A percentile compares a stretch with the other conserved stretches of the same genome.
Evolutionary conservation across 176 grass and related monocot genomes (phyloP).

Genomic region (Triticum aestivum): IWGSC_CS_RefSeq_v2.1 NC_057800.1:731044177-731044676

Average conservation of each 20-base stretch:
- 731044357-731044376: constrained; percentile 54
- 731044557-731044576: no score
- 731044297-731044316: no score
- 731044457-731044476: constrained; percentile 44
- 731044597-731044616: neutral
- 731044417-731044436: constrained; percentile 50
- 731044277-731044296: no score
- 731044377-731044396: constrained; percentile 18
- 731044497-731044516: no score
- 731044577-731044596: neutral
- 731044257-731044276: no score
- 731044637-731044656: no score
- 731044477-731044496: neutral
- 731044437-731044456: constrained; percentile 56
- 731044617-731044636: no score
- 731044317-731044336: constrained; percentile 80
- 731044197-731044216: no score
- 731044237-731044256: no score
- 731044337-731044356: constrained; percentile 82
- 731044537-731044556: neutral
- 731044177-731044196: no score
- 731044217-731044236: no score
- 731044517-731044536: neutral
- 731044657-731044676: no score
- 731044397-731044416: constrained; percentile 33